Base-by-base conservation (phyloP, 2,329 filamentous ascomycete genomes). In the Geosmithia flava region DNA sequence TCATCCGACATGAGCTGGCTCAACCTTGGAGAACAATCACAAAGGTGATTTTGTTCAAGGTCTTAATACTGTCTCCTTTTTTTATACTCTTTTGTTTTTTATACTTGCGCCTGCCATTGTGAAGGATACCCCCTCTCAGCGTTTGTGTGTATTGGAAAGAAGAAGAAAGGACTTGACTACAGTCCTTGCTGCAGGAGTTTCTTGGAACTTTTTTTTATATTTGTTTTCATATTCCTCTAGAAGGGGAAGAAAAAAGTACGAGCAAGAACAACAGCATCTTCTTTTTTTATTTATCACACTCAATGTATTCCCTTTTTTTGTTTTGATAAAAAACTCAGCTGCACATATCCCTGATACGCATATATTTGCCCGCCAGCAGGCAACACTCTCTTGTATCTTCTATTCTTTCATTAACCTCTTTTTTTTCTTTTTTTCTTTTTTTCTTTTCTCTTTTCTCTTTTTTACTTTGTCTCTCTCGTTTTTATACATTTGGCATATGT, bases 1-100 rank as follows among this genome's bases (percentile, higher is more conserved):
- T 72, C 74, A 13, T 74, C 73, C 46, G 85, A 89, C 61, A 86
- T 89, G 82, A 87, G 83, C 64, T 90, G 85, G 85, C 66, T 90
- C 53, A 88, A 89, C 58, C 70, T 89, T 17, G 81, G 80, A 44
- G 75, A 75, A 39, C 59, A 62, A 39, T 53, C 57, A 42, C 45
- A 8, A 8, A 46, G 17, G 17, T 37, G 23, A 16, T 37, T 7
- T 16, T 5, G 33, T 16, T 3, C 15, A 3, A 16, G 33, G 33
- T 16, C 11, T 37, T 30, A 11, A 37, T 37, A 37, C 23, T 6
- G 11, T 19, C 17, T 33, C 44, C 20, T 30, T 20, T 13, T 19
- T 39, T 11, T 39, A 15, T 41, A 30, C 3, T 29, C 20, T 30
- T 46, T 27, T 30, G 13, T 33, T 39, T 41, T 19, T 27, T 33